A percentile compares a stretch with the other conserved stretches of the same genome.
Conservation (phyloP, 306 rosid genomes). For the Mimosa bimucronata region DNA sequence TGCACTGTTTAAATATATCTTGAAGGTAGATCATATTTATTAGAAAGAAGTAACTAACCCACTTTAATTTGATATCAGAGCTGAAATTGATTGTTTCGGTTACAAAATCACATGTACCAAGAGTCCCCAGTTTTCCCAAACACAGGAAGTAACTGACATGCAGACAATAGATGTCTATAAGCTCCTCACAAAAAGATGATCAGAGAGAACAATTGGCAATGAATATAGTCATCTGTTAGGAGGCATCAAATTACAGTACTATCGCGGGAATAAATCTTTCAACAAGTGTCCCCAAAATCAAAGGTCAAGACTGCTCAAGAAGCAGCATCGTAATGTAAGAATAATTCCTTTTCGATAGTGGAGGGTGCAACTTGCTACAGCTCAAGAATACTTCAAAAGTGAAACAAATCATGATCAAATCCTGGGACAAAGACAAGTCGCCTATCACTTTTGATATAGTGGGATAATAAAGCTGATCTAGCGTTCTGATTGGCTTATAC, state of each 20-base stretch:
- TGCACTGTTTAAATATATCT: neutral
- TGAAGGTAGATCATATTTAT: neutral
- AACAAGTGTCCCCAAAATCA: constrained; percentile 2
- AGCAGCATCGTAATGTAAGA: neutral
- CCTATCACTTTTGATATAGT: neutral
- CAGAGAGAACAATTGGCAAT: neutral
- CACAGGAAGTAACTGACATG: neutral
- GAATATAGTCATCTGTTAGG: neutral
- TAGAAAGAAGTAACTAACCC: neutral
- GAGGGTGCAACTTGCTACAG: constrained; percentile 22
- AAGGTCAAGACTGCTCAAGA: neutral
- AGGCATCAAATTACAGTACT: neutral
- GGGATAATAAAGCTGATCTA: neutral
- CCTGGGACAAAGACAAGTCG: neutral
- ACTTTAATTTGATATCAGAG: neutral
- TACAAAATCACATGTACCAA: neutral
- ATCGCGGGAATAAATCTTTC: neutral
- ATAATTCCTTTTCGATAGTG: constrained; percentile 16
- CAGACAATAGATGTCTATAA: neutral
- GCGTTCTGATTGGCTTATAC: neutral
- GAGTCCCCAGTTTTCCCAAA: neutral
- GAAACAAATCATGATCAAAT: neutral
- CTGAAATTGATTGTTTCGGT: neutral
- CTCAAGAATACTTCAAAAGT: constrained; percentile 8
- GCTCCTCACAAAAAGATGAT: neutral